Conservation (phyloP, 192 early-diverging fungal genomes). For the Linderina pennispora region DNA sequence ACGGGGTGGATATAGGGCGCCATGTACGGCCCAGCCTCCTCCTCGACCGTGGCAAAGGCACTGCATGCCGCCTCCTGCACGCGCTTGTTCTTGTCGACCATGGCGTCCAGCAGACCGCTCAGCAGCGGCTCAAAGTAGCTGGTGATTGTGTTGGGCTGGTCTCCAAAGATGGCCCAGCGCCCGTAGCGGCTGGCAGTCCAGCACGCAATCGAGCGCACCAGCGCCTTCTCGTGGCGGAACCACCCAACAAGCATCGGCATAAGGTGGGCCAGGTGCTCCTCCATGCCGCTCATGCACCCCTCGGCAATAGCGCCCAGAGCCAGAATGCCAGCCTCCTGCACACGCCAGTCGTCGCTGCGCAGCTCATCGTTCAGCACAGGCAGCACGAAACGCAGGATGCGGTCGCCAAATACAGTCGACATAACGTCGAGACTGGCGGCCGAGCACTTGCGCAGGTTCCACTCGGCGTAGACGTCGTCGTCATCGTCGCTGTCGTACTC, state of each 20-base stretch:
- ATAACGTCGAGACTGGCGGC: constrained; percentile 95
- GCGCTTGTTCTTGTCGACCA: constrained; percentile 94
- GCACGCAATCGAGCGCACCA: constrained; percentile 96
- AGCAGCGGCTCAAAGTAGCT: constrained; percentile 84
- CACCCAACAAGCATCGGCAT: constrained; percentile 79
- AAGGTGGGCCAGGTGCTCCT: constrained; percentile 79
- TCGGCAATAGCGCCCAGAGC: constrained; percentile 98
- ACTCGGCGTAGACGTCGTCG: constrained; percentile 81
- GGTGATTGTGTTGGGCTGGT: constrained; percentile 50
- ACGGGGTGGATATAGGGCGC: constrained; percentile 87
- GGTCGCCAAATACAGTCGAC: constrained; percentile 81
- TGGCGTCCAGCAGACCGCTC: constrained; percentile 64
- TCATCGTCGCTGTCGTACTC: constrained; percentile 84
- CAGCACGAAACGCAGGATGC: constrained; percentile 76
- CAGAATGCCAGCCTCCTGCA: constrained; percentile 91
- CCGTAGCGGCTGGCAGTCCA: constrained; percentile 97
- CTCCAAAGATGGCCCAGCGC: constrained; percentile 64
- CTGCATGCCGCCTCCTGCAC: constrained; percentile 98
- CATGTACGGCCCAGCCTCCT: constrained; percentile 76
- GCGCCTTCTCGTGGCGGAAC: constrained; percentile 76
- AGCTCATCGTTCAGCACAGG: constrained; percentile 82
- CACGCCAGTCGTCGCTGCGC: constrained; percentile 79
- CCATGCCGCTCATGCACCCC: constrained; percentile 87
- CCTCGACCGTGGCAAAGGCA: constrained; percentile 93
- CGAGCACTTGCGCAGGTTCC: constrained; percentile 98